phyloP scores from a whole-genome alignment of 345 rosid genomes.

The Eucalyptus erythrocorys region DNA sequence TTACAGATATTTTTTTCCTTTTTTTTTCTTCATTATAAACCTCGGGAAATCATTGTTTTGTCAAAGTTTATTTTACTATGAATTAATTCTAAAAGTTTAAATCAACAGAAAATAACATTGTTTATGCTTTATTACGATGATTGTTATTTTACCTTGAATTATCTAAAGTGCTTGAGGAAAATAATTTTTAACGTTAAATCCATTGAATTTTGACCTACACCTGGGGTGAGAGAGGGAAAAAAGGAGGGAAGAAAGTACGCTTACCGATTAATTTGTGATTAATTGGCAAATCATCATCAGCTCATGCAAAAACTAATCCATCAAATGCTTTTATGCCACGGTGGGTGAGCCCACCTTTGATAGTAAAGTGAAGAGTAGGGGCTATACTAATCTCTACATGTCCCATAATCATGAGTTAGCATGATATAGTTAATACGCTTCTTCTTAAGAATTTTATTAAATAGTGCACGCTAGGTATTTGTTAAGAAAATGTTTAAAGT shows the following conservation, averaged over 20 bases:
- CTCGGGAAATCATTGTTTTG: fast-evolving
- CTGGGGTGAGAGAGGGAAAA: not conserved
- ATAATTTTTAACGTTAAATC: not conserved
- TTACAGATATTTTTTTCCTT: not conserved
- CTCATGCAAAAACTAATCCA: not conserved
- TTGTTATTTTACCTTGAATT: not conserved
- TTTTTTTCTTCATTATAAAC: not conserved
- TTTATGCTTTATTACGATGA: not conserved
- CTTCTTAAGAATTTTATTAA: not conserved
- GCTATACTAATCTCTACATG: not conserved
- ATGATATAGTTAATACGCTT: not conserved
- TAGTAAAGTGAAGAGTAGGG: not conserved
- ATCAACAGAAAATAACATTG: not conserved
- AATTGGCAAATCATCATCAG: not conserved
- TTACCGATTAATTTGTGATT: not conserved
- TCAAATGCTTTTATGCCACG: not conserved
- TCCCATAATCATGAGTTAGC: not conserved
- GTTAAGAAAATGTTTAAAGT: not conserved
- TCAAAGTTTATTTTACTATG: not conserved
- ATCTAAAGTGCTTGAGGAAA: not conserved
- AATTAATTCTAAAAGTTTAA: not conserved
- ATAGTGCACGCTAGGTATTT: not conserved
- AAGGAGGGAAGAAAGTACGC: not conserved
- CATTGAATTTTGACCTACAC: not conserved
- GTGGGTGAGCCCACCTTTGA: not conserved